Base-by-base conservation (phyloP, 1,284 basidiomycete genomes). In the Taiwanofungus camphoratus region DNA sequence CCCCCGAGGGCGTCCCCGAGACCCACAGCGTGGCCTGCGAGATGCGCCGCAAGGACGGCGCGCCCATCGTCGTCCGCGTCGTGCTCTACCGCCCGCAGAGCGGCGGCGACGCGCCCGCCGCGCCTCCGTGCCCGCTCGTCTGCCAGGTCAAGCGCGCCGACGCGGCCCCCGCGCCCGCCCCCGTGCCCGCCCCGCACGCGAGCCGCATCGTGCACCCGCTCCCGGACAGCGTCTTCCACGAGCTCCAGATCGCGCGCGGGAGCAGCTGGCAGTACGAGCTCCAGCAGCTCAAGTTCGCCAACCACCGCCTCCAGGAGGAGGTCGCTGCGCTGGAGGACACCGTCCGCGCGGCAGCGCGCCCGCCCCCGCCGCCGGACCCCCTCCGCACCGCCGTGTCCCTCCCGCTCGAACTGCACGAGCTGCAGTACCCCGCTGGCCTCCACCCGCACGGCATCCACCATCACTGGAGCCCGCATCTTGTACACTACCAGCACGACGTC, bases 201-300 rank as follows among this genome's bases (percentile, higher is more conserved):
- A 13, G 37, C 23, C 46, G 34, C 36, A 30, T 58, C 36, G 48
- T 51, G 19, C 65, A 71, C 35, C 51, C 67, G 9, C 59, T 58
- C 27, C 13, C 30, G 1, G 63, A 57, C 22, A 79, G 86, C 51
- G 63, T 92, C 7, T 92, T 91, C 52, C 79, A 78, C 36, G 87
- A 89, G 60, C 72, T 92, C 16, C 80, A 85, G 35, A 71, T 74
- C 0, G 61, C 65, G 6, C 67, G 82, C 9, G 79, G 73, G 16
- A 82, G 83, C 29, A 89, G 85, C 51, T 95, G 92, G 92, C 91
- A 93, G 64, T 94, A 92, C 57, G 91, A 93, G 66, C 70, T 95
- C 27, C 87, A 92, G 64, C 87, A 92, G 65, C 71, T 93, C 53
- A 76, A 81, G 59, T 80, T 81, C 55, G 71, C 76, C 41, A 94